A percentile compares a stretch with the other conserved stretches of the same genome.
Conservation (phyloP, 768 basidiomycete genomes). For the Sutorius australiensis region DNA sequence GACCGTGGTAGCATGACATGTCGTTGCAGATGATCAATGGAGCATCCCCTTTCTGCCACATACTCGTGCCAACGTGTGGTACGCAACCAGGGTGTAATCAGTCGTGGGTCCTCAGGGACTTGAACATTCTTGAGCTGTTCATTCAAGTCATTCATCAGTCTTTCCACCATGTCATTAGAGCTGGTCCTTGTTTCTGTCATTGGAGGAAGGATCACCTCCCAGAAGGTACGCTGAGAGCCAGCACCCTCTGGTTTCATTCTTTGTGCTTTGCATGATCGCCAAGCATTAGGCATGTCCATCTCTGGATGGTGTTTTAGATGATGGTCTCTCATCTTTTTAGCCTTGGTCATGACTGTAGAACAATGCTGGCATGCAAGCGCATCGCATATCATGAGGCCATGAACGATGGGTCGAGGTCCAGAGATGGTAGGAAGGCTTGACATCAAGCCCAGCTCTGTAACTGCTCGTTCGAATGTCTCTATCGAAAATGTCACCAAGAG, state of each 20-base stretch:
- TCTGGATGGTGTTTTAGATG: background rate
- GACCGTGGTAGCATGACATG: background rate
- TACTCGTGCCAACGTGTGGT: background rate
- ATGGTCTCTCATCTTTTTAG: background rate
- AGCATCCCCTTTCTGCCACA: accelerated
- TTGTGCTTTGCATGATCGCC: background rate
- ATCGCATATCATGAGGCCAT: background rate
- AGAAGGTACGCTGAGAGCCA: background rate
- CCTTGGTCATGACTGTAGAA: accelerated
- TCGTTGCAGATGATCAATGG: accelerated
- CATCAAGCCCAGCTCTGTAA: background rate
- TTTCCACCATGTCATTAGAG: accelerated
- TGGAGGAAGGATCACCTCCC: background rate
- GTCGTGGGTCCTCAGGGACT: background rate
- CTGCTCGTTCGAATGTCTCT: accelerated
- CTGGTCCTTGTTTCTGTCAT: too few species aligned
- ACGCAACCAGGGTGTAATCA: background rate
- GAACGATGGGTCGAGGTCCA: background rate
- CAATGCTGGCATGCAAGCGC: background rate
- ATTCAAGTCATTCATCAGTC: background rate
- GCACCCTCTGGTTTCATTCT: background rate
- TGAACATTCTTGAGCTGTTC: background rate
- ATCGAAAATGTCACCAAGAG: accelerated
- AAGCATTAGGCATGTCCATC: accelerated
- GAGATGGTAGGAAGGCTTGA: background rate